Conservation (phyloP, 2,329 filamentous ascomycete species). For the Uncinocarpus reesii region DNA sequence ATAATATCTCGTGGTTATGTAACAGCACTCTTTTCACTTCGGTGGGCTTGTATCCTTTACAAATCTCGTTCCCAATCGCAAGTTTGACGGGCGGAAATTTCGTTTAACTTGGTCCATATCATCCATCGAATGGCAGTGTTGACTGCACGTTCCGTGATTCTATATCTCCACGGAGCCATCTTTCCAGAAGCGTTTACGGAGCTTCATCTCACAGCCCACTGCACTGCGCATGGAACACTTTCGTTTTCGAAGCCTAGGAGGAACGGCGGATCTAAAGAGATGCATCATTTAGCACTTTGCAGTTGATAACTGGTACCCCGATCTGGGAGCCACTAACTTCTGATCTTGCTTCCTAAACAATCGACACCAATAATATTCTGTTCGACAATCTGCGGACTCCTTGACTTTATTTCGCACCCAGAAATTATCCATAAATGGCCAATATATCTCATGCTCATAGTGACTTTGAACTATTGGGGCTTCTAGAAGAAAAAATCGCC, state of each 20-base stretch:
- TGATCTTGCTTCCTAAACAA: constrained; percentile 12
- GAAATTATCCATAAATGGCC: constrained; percentile 12
- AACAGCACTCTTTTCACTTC: constrained; percentile 10
- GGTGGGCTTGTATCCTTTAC: constrained; percentile 9
- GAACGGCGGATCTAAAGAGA: constrained; percentile 1
- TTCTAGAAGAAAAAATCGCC: constrained; percentile 7
- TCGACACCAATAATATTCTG: constrained; percentile 13
- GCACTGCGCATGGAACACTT: constrained; percentile 10
- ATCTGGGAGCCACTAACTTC: too few species aligned
- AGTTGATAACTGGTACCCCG: too few species aligned
- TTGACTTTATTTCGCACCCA: constrained; percentile 12
- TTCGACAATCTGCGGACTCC: constrained; percentile 9
- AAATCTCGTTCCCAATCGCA: constrained; percentile 8
- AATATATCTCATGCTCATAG: constrained; percentile 10
- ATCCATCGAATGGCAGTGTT: constrained; percentile 10
- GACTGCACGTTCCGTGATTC: constrained; percentile 5
- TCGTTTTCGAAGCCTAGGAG: constrained; percentile 7
- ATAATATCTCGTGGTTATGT: constrained; percentile 3
- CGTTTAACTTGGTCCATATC: constrained; percentile 12
- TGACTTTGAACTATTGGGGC: constrained; percentile 7
- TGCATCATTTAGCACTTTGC: not conserved
- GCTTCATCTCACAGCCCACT: constrained; percentile 11
- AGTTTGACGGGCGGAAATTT: constrained; percentile 6
- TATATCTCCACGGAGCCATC: constrained; percentile 9
- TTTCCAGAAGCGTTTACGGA: constrained; percentile 11